phyloP scores from a whole-genome alignment of 768 basidiomycete genomes.

The Nidularia pulvinata region DNA sequence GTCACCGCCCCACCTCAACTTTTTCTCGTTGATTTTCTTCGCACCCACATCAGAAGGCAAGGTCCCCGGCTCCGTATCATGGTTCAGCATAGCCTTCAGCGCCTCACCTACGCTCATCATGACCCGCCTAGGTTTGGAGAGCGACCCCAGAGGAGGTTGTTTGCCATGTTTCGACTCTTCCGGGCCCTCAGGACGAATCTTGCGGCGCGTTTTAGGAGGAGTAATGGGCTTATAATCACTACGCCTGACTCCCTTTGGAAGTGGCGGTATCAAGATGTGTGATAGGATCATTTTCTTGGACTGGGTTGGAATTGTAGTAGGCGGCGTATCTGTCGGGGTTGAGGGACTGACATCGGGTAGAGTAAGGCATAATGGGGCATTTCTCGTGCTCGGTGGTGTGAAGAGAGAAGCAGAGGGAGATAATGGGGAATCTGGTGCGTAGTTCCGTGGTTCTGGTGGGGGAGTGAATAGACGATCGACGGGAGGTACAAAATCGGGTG shows the following conservation, averaged over 20 bases:
- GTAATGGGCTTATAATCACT: conserved; percentile 14
- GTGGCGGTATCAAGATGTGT: conserved; percentile 18
- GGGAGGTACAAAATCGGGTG: conserved; percentile 5
- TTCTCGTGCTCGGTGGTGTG: neutral
- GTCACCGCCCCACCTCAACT: too few species aligned
- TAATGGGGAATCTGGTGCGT: too few species aligned
- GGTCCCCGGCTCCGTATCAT: too few species aligned
- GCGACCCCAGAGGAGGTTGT: too few species aligned
- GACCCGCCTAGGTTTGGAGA: too few species aligned
- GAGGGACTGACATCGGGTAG: neutral
- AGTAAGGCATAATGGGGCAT: neutral
- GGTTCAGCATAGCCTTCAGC: too few species aligned
- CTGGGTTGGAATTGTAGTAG: neutral
- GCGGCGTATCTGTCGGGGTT: neutral
- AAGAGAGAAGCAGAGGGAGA: too few species aligned
- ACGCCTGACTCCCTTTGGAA: conserved; percentile 7
- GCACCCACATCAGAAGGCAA: too few species aligned
- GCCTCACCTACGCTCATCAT: too few species aligned
- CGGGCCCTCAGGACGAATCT: neutral
- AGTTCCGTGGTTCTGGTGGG: too few species aligned
- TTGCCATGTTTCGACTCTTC: too few species aligned
- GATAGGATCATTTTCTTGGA: conserved; percentile 9
- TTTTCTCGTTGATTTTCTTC: too few species aligned
- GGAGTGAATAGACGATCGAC: conserved; percentile 13
- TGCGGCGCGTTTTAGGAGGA: neutral